These are phyloP conservation scores for Saturnispora zaruensis DNA, from an alignment of 805 yeast genomes.

Conservation along the genomic window DNA sequence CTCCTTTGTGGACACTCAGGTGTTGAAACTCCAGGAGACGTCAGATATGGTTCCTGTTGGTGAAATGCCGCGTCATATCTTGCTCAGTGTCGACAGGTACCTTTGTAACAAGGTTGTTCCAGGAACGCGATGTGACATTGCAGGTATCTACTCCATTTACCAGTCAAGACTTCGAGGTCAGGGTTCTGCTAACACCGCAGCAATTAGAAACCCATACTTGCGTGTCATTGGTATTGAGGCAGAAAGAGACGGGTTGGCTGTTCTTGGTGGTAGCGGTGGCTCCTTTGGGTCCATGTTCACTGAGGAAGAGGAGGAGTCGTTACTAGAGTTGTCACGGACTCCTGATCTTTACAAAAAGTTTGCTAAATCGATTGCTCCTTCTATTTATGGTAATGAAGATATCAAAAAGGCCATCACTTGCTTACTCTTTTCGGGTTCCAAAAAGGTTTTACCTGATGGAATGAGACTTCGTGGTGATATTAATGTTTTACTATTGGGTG, in stretches of 20 bases:
- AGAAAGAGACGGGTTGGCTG: conserved; percentile 48
- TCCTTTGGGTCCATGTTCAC: conserved; percentile 47
- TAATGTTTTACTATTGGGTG: conserved; percentile 87
- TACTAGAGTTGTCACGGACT: conserved; percentile 66
- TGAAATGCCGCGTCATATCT: conserved; percentile 92
- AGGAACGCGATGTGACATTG: conserved; percentile 85
- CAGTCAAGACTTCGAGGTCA: conserved; percentile 56
- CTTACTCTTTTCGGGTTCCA: conserved; percentile 87
- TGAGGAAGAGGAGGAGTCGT: conserved; percentile 92
- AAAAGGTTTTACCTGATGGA: conserved; percentile 87
- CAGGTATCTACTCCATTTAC: conserved; percentile 89
- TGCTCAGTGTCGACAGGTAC: conserved; percentile 81
- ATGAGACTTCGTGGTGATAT: conserved; percentile 96
- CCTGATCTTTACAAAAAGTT: conserved; percentile 84
- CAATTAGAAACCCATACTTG: conserved; percentile 87
- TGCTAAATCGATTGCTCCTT: conserved; percentile 87
- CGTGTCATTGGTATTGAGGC: conserved; percentile 80
- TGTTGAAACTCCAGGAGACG: conserved; percentile 87
- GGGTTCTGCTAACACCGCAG: conserved; percentile 53
- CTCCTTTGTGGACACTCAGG: conserved; percentile 90
- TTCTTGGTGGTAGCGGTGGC: conserved; percentile 29
- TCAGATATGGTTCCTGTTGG: conserved; percentile 99
- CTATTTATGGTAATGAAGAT: conserved; percentile 89
- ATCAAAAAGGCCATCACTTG: conserved; percentile 92
- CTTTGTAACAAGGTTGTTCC: conserved; percentile 88